phyloP scores from a whole-genome alignment of 2,329 filamentous ascomycete genomes.

The Polychaeton citri region DNA sequence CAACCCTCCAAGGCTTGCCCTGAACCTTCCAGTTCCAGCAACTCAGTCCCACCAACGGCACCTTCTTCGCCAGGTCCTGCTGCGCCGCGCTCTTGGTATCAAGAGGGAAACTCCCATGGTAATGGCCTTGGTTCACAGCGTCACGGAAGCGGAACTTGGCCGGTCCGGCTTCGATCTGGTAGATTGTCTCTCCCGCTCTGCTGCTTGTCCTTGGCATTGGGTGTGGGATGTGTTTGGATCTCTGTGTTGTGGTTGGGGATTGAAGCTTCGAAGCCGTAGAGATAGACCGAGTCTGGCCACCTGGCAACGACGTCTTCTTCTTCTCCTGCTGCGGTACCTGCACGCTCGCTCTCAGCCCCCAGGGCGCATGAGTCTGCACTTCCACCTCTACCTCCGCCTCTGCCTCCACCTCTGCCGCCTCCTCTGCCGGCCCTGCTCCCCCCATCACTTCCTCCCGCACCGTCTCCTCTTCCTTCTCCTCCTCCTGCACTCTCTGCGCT shows the following conservation, averaged over 20 bases:
- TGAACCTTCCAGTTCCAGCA: conserved; percentile 22
- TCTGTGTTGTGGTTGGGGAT: conserved; percentile 1
- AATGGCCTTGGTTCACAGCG: conserved; percentile 23
- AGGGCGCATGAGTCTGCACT: not conserved
- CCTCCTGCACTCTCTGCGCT: conserved; percentile 4
- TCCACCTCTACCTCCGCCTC: not conserved
- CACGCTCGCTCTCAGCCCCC: not conserved
- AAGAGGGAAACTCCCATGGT: conserved; percentile 18
- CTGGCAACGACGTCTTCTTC: not conserved
- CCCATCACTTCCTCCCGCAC: not conserved
- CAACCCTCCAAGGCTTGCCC: conserved; percentile 21
- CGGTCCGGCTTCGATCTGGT: conserved; percentile 28
- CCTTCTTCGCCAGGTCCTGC: conserved; percentile 25
- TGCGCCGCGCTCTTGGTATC: conserved; percentile 15
- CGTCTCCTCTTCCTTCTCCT: conserved; percentile 1
- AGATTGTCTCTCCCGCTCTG: conserved; percentile 13
- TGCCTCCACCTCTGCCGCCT: not conserved
- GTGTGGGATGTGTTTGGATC: conserved; percentile 4
- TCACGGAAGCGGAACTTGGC: conserved; percentile 28
- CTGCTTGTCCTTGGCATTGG: conserved; percentile 4
- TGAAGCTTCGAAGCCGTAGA: conserved; percentile 4
- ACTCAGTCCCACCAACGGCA: conserved; percentile 28
- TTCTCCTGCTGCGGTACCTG: not conserved
- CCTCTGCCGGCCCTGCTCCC: not conserved
- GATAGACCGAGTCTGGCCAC: conserved; percentile 6